phyloP scores from a whole-genome alignment of 176 grass and related monocot species.

The Oryza coarctata region DNA sequence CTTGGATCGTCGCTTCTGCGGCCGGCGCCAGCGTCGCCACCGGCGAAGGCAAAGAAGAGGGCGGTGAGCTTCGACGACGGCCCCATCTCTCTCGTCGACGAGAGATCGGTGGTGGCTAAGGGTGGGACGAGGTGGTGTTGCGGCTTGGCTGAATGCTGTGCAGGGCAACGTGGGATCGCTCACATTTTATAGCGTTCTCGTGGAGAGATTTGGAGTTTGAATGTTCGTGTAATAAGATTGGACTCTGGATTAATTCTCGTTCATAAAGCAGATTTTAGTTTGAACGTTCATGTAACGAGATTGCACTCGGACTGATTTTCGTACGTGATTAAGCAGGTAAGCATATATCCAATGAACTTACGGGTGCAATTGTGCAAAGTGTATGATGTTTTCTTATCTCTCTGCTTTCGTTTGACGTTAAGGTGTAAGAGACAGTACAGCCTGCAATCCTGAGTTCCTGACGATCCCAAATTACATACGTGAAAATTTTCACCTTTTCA shows the following conservation, averaged over 20 bases:
- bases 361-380: too few relatives aligned
- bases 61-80: background rate
- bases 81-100: background rate
- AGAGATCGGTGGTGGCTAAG: background rate
- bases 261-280: background rate
- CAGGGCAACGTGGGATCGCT: background rate
- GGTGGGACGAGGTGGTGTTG: too few relatives aligned
- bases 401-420: too few relatives aligned
- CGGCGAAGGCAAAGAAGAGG: conserved; percentile 3
- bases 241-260: background rate
- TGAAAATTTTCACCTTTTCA: too few relatives aligned
- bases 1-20: background rate
- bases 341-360: too few relatives aligned
- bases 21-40: background rate
- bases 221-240: background rate
- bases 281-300: too few relatives aligned
- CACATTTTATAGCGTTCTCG: background rate
- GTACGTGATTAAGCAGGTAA: background rate
- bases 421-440: too few relatives aligned
- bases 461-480: too few relatives aligned
- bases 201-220: background rate
- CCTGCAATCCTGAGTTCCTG: too few relatives aligned
- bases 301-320: too few relatives aligned
- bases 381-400: too few relatives aligned
- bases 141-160: too few relatives aligned